Evolutionary conservation across 2,329 filamentous ascomycete genomes (phyloP).

Genomic region (Xylariomycetidae sp.): DNA sequence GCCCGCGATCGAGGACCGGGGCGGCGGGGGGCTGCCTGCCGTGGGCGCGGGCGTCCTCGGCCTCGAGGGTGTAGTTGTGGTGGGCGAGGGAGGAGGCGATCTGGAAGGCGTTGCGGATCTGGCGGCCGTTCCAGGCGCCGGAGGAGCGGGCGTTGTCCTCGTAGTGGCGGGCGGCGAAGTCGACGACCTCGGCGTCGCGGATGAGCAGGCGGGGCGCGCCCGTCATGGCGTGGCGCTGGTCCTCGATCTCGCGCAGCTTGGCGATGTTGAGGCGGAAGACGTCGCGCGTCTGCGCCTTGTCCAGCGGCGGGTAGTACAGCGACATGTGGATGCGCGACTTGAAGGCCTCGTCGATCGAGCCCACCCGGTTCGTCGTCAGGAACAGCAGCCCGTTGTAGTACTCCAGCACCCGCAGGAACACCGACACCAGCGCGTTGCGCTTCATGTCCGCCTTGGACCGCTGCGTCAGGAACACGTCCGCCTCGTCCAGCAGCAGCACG

Average conservation of each 20-base stretch:
- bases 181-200: slow-evolving; percentile 28
- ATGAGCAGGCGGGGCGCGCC: slow-evolving; percentile 29
- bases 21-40: slow-evolving; percentile 30
- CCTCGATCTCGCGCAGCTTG: slow-evolving; percentile 31
- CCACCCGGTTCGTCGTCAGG: slow-evolving; percentile 39
- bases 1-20: slow-evolving; percentile 29
- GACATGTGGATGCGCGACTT: slow-evolving; percentile 35
- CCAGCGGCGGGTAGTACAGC: slow-evolving; percentile 31
- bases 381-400: slow-evolving; percentile 35
- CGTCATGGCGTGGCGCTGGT: slow-evolving; percentile 29
- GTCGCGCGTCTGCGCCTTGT: slow-evolving; percentile 31
- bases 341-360: slow-evolving; percentile 38
- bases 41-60: slow-evolving; percentile 22
- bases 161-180: slow-evolving; percentile 32
- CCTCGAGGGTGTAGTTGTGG: slow-evolving; percentile 27
- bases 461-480: slow-evolving; percentile 24
- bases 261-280: slow-evolving; percentile 36
- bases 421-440: slow-evolving; percentile 30
- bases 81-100: slow-evolving; percentile 32
- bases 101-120: slow-evolving; percentile 30
- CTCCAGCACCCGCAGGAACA: slow-evolving; percentile 34
- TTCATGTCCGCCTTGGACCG: slow-evolving; percentile 25
- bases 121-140: slow-evolving; percentile 28
- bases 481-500: slow-evolving; percentile 24
- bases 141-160: slow-evolving; percentile 19